Base-by-base conservation (phyloP, 1,284 basidiomycete species). In the Puccinia sorghi region DNA sequence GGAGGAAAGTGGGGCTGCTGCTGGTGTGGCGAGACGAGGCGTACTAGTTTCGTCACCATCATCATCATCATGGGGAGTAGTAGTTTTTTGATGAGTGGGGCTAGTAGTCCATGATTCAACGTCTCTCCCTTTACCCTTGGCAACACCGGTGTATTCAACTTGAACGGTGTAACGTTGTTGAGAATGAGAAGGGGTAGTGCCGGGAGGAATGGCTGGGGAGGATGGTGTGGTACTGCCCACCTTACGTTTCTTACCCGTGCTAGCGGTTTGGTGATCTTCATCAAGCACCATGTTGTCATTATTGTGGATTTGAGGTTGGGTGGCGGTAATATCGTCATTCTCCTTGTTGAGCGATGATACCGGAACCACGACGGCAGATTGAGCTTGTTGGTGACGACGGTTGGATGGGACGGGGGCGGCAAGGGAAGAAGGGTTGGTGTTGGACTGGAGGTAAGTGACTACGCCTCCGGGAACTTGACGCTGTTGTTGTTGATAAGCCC, bases 141-240 rank as follows among this genome's bases (percentile, higher is more conserved):
- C 37, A 25, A n/a, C 70, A 3, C 50, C 74, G 37, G 61, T 77
- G 66, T 77, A 77, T 59, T 77, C 74, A 25, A 77, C 74, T 77
- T 77, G 74, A 48, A 77, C 74, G 13, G 74, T 77, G 64, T 77
- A 69, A 20, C 74, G 74, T 12, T 77, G 74, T 41, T 77, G 74
- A 17, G 70, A 57, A 8, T 54, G 70, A 72, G 70, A 27, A 54
- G 50, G 25, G n/a, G n/a, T n/a, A n/a, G n/a, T n/a, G 27, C 25
- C n/a, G 20, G 61, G 12, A 22, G 8, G 74, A 22, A 27, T 25
- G 37, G 50, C 39, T 25, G 46, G 20, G 25, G 73, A n/a, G 6
- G 63, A 32, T 25, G 61, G 20, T 2, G 63, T 43, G 13, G 15
- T 27, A 13, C 20, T 39, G 41, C 11, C 72, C 8, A 64, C 72